Base-by-base conservation (phyloP, 2,329 filamentous ascomycete species). In the Diaporthe vexans region DNA sequence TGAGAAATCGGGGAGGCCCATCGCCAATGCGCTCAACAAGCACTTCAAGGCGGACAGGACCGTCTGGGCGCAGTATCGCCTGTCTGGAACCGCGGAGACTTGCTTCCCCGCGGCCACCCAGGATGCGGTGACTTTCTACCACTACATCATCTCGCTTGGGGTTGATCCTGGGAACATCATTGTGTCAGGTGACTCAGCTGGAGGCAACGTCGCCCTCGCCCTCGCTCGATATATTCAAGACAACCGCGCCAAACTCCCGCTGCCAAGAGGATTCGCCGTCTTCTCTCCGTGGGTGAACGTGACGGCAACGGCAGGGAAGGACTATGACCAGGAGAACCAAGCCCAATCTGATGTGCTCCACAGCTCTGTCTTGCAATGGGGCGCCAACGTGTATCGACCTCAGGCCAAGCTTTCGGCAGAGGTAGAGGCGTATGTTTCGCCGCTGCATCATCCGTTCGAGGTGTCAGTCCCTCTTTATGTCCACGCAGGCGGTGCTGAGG, bases 171-270 rank as follows among this genome's bases (percentile, higher is more conserved):
- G 40, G 0, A 67, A 76, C 57, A 63, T 71, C 57, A 57, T 75
- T 6, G 35, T 76, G 71, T 77, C 33, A 61, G 76, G 58, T 70
- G 73, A 74, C 61, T 74, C 73, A 46, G 73, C 73, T 65, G 10
- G 71, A 74, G 71, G 52, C 63, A 33, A 79, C 74, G 46, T 79
- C 75, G n/a, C 78, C 75, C 5, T 80, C 77, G 79, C 74, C 77
- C 29, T 73, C n/a, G 57, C 61, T 76, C 21, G 76, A 76, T 40
- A 78, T 76, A 13, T 48, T 46, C n/a, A 73, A 75, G 10, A 74
- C 73, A 0, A 75, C 65, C 24, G 21, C 65, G 10, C 72, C 43
- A 15, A 77, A 74, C 26, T 71, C 67, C 46, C 48, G 52, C 17
- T 74, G 43, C 9, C 71, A 10, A n/a, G 58, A 21, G 71, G 58